Conservation (phyloP, 495 filamentous ascomycete genomes). For the Physcia stellaris region DNA sequence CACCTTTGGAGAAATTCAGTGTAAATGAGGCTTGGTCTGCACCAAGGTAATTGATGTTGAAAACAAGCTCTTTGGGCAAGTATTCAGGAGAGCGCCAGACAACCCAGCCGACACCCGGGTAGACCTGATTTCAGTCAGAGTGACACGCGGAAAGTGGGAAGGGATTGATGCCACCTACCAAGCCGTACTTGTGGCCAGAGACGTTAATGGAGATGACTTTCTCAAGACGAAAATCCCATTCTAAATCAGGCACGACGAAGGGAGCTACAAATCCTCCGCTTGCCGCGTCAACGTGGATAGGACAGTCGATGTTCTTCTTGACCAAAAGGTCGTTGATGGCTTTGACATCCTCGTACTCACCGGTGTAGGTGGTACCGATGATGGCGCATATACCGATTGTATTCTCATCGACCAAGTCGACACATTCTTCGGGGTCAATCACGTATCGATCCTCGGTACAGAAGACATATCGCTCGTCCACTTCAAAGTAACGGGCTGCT, state of each 20-base stretch:
- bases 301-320: slow-evolving; percentile 54
- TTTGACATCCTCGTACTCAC: slow-evolving; percentile 88
- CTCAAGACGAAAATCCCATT: slow-evolving; percentile 80
- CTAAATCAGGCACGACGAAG: slow-evolving; percentile 65
- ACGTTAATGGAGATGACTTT: slow-evolving; percentile 87
- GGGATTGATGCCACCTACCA: slow-evolving; percentile 20
- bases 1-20: slow-evolving; percentile 92
- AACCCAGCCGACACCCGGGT: slow-evolving; percentile 87
- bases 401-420: slow-evolving; percentile 82
- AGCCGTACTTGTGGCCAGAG: slow-evolving; percentile 77
- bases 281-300: slow-evolving; percentile 86
- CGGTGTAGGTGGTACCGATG: slow-evolving; percentile 86
- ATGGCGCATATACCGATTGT: slow-evolving; percentile 90
- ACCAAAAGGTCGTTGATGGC: slow-evolving; percentile 72
- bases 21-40: slow-evolving; percentile 94
- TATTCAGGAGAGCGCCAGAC: slow-evolving; percentile 75
- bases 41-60: slow-evolving; percentile 96
- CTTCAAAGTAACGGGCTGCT: slow-evolving; percentile 85
- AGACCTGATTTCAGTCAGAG: slow-evolving; percentile 42
- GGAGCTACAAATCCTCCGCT: slow-evolving; percentile 83
- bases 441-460: slow-evolving; percentile 70
- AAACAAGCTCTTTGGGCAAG: slow-evolving; percentile 79
- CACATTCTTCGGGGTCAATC: slow-evolving; percentile 73
- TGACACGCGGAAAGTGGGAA: not conserved
- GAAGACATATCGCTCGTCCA: slow-evolving; percentile 80